Evolutionary conservation across 2,329 filamentous ascomycete species (phyloP), one percentile per base, ranked within the genome.

Genomic region (Harringtonia aguacate): DNA sequence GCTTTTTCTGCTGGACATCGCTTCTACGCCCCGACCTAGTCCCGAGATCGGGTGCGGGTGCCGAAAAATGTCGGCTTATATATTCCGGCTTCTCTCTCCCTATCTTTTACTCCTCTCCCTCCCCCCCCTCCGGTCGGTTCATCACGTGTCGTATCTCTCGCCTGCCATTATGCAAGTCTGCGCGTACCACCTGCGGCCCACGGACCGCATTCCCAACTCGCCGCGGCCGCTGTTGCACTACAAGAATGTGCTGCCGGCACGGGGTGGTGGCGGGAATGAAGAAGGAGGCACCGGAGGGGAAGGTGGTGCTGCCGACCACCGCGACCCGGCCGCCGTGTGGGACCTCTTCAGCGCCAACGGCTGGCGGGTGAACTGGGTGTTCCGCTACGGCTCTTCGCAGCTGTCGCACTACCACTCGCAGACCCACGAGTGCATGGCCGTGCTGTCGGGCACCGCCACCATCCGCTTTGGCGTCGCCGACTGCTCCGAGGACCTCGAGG

Each of bases 381-480:
- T 33, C 29, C 42, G 36, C n/a, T 44, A 44, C 22, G 42, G 42
- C n/a, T n/a, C 20, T 9, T 39, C 42, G 14, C 42, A 39, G 36
- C 17, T 14, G 18, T 7, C 36, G 28, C 42, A 44, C 17, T 44
- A 28, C 21, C 42, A 44, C 17, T 30, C 36, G 8, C 12, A 2
- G 13, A 30, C 17, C 21, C 42, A 44, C 30, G 42, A 44, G 36
- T 44, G 41, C 36, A 44, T 44, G 41, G 41, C 30, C 29, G 41
- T 44, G 20, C 41, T 44, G 14, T 38, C 41, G 3, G 41, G 41
- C 28, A 27, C 15, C 4, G 41, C 41, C 20, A 44, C 20, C 18
- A 44, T 39, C 17, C 35, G 41, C 4, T 44, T 44, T 17, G 41
- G 41, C 21, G 24, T 29, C 35, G 36, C 24, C 41, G 41, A 44